Base-by-base conservation (phyloP, 306 rosid species). In the Oemleria cerasiformis region DNA sequence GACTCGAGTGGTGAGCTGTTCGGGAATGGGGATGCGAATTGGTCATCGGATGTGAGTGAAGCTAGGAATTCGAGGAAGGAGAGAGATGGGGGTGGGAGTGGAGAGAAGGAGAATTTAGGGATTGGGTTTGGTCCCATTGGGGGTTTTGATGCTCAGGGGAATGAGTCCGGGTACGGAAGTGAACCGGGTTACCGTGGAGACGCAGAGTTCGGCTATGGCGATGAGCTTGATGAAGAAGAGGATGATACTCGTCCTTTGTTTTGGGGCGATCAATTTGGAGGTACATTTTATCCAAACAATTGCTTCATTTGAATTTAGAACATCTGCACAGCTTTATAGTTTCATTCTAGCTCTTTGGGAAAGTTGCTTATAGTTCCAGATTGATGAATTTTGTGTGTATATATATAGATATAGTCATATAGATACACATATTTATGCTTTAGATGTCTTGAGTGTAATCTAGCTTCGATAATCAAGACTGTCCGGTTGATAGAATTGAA, bases 141-240 rank as follows among this genome's bases (percentile, higher is more conserved):
- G 49, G 84, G 89, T 54, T 71, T 83, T 63, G 97, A 95, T 57
- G 84, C 77, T 21, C 96, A 85, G 71, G 96, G 90, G 44, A 87
- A 84, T 6, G 97, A 94, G 70, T 89, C 97, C 7, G 99, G 99
- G 0, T 94, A 95, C 57, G 99, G 99, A 8, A 95, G 99, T 39
- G 99, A 95, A 83, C 99, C 97, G 4, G 99, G 99, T n/a, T 91
- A 95, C 72, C 96, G 96, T 15, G 97, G 97, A 0, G 99, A 95
- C n/a, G 99, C 96, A 0, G 99, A 95, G 77, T 89, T 94, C 43
- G 99, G 97, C 6, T 95, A 95, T 50, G 97, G 99, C 1, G 99
- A 95, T 74, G 97, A 94, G 80, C 79, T 82, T 58, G 99, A 94
- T 44, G 99, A 95, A 82, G 99, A 92, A 79, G 99, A 95, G 47